Evolutionary conservation across 2,329 filamentous ascomycete genomes (phyloP).

Genomic region (Didymella pinodella): DNA sequence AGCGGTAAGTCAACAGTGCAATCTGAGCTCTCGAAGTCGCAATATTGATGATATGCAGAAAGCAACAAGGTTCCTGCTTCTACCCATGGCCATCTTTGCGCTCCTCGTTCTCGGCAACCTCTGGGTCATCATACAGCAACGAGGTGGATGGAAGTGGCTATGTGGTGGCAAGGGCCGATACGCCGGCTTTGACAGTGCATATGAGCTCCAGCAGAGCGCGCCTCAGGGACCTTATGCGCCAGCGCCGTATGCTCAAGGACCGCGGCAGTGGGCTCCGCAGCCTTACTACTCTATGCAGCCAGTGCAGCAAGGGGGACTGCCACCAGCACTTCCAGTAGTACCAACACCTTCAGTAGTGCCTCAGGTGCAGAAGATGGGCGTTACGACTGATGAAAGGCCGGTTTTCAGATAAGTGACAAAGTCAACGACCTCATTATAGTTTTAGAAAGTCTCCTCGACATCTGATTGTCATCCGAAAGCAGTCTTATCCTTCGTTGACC

Average conservation of each 20-base stretch:
- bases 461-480: no score
- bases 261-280: conserved; percentile 11
- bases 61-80: conserved; percentile 37
- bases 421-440: neutral
- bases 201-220: conserved; percentile 26
- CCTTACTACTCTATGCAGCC: conserved; percentile 16
- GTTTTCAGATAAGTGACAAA: neutral
- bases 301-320: conserved; percentile 20
- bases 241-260: conserved; percentile 1
- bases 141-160: conserved; percentile 41
- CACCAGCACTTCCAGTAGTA: conserved; percentile 3
- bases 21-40: neutral
- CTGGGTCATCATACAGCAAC: conserved; percentile 32
- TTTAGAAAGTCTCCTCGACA: no score
- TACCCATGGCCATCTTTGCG: conserved; percentile 34
- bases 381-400: conserved; percentile 5
- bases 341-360: neutral
- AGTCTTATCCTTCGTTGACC: no score
- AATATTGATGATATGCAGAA: conserved; percentile 22
- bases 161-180: conserved; percentile 40
- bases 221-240: neutral
- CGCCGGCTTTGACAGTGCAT: conserved; percentile 36
- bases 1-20: conserved; percentile 23
- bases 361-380: conserved; percentile 10
- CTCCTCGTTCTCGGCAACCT: conserved; percentile 28